A percentile compares a stretch with the other conserved stretches of the same genome.
Evolutionary conservation across 2,329 filamentous ascomycete genomes (phyloP).

Genomic region (Sporothrix brasiliensis): DNA sequence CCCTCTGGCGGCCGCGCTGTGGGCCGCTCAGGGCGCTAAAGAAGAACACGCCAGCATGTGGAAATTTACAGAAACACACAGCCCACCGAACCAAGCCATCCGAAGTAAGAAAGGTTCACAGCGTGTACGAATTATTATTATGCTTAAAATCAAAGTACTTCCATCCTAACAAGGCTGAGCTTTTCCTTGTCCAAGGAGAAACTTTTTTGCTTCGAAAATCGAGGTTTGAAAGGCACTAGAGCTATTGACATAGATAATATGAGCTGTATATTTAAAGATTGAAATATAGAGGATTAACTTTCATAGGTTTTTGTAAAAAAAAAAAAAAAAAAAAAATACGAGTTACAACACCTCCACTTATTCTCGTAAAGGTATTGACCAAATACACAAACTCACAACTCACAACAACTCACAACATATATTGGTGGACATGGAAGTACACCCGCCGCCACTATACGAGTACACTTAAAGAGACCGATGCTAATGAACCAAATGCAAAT

Average conservation of each 20-base stretch:
- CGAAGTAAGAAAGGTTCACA: neutral
- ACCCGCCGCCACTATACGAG: neutral
- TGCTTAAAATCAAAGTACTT: neutral
- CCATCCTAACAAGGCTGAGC: conserved; percentile 12
- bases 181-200: neutral
- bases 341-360: neutral
- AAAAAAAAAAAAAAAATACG: neutral
- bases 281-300: neutral
- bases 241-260: neutral
- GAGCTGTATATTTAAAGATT: neutral
- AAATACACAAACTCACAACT: neutral
- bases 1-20: conserved; percentile 33
- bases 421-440: neutral
- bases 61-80: neutral
- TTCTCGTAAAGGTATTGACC: no score
- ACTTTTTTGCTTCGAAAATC: no score
- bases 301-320: neutral
- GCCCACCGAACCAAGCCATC: neutral
- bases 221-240: no score
- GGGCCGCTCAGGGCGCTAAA: conserved; percentile 20
- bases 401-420: neutral
- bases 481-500: neutral
- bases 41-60: neutral
- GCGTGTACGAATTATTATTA: neutral
- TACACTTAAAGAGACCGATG: neutral